Conservation (phyloP, 495 filamentous ascomycete genomes). For the Parathielavia hyrcaniae region DNA sequence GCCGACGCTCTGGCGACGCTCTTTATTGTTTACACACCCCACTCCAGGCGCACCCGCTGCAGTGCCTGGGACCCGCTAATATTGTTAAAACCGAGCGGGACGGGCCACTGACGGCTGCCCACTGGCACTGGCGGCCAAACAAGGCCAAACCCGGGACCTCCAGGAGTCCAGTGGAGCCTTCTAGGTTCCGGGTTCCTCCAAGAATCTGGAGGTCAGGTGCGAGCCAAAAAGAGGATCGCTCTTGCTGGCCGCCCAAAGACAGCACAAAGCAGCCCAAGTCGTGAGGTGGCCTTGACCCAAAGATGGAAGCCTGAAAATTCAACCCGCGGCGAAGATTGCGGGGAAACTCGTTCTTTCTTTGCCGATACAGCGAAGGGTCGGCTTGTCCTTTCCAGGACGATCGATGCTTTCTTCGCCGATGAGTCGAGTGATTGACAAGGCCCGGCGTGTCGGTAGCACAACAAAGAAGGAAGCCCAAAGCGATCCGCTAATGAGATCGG, state of each 20-base stretch:
- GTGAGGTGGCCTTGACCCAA: not conserved
- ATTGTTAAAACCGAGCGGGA: not conserved
- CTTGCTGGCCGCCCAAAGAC: not conserved
- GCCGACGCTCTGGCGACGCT: constrained; percentile 15
- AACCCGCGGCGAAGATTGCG: not conserved
- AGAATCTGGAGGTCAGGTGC: not conserved
- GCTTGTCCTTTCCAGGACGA: not conserved
- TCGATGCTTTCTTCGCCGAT: not conserved
- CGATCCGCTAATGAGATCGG: constrained; percentile 15
- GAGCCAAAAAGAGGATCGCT: not conserved
- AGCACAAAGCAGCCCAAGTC: not conserved
- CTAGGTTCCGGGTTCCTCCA: not conserved
- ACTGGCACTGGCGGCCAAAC: not conserved
- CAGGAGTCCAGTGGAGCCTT: not conserved
- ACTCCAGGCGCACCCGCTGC: constrained; percentile 11
- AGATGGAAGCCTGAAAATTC: not conserved
- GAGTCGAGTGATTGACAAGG: not conserved
- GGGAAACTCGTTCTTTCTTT: not conserved
- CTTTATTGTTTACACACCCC: constrained; percentile 32
- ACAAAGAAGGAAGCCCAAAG: constrained; percentile 1
- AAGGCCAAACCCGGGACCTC: not conserved
- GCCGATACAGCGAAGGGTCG: not conserved
- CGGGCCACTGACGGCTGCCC: constrained; percentile 11
- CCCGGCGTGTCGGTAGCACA: not conserved
- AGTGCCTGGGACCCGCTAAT: constrained; percentile 5